Conservation (phyloP, 1,139 yeast genomes). For the Arxiozyma slooffiae region DNA sequence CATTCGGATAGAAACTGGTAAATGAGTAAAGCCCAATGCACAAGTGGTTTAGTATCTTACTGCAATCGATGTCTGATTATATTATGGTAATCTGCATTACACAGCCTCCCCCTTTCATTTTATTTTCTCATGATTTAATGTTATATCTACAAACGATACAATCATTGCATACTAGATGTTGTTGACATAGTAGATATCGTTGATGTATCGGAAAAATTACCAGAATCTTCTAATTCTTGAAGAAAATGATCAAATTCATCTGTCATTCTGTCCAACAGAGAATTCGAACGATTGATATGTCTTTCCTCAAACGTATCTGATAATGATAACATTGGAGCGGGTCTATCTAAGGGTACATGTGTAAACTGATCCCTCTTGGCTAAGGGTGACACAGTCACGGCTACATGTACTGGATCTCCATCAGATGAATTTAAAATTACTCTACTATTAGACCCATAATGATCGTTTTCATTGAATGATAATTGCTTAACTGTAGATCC, state of each 20-base stretch:
- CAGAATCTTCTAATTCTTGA: neutral
- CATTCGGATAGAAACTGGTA: too few species aligned
- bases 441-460: neutral
- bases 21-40: too few species aligned
- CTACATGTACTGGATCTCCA: neutral
- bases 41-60: too few species aligned
- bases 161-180: neutral
- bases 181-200: neutral
- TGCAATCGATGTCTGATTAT: too few species aligned
- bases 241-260: conserved; percentile 4
- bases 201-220: neutral
- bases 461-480: conserved; percentile 1
- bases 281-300: neutral
- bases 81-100: too few species aligned
- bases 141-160: neutral
- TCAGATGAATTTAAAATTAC: neutral
- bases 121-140: too few species aligned
- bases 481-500: neutral
- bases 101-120: too few species aligned
- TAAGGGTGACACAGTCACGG: neutral
- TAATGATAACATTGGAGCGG: conserved; percentile 4
- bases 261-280: conserved; percentile 3
- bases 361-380: neutral
- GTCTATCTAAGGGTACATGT: neutral
- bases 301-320: conserved; percentile 5